Base-by-base conservation (phyloP, 805 yeast species). In the Isabelozyma pseudorhagii region DNA sequence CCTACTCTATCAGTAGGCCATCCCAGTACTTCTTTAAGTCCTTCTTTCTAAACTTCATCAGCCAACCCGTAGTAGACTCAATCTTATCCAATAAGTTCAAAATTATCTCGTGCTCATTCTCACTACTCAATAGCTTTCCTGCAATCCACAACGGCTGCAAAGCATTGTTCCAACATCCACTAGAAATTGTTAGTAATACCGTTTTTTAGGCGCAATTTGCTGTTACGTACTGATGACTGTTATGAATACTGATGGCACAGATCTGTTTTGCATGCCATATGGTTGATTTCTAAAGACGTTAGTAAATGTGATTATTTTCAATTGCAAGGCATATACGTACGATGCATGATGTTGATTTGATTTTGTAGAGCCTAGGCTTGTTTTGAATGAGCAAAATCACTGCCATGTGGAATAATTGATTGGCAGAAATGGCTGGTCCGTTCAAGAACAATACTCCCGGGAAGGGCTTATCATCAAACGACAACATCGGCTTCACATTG, bases 181-280 rank as follows among this genome's bases (percentile, higher is more conserved):
- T 6, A 39, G 14, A 43, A 51, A n/a, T 50, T 10, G 46, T 50
- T 43, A 46, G 47, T 47, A 45, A 14, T 40, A 1, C 18, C 13
- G 3, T 8, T 6, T 21, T 21, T 34, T n/a, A n/a, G n/a, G n/a
- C 17, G 17, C 40, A 18, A 14, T 31, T n/a, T 28, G 17, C 28
- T 11, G 11, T 6, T 15, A 50, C 49, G 13, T 48, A 48, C 49
- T 54, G 64, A 38, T 61, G 62, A 10, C 47, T 52, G 42, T 69
- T 68, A 4, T 68, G 60, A 1, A 67, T 57, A 8, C 67, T 57
- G 34, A 69, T 67, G 25, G 70, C 71, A 45, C 68, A 57, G 9
- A 70, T 69, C 48, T 68, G 75, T 48, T 70, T 70, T 4, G 75
- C 75, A 51, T 70, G 75, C 73, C 74, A 68, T 13, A 70, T 64